Conservation (phyloP, 2,329 filamentous ascomycete species). For the Cephalotrichum gorgonifer region DNA sequence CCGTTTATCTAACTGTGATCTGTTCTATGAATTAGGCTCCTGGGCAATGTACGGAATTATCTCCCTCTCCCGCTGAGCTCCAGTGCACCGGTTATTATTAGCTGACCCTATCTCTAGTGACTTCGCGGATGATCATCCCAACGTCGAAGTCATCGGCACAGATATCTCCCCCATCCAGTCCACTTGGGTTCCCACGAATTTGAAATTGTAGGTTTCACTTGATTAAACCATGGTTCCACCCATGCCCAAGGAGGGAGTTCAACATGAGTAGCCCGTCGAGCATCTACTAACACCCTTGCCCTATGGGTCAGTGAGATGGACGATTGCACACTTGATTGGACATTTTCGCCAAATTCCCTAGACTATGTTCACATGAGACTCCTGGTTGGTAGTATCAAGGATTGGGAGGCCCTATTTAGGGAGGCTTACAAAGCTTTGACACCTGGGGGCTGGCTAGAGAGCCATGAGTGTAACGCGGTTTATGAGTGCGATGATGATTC, state of each 20-base stretch:
- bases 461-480: slow-evolving; percentile 23
- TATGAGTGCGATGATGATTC: slow-evolving; percentile 14
- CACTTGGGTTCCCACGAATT: slow-evolving; percentile 32
- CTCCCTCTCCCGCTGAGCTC: no score
- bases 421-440: slow-evolving; percentile 37
- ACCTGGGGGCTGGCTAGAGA: slow-evolving; percentile 30
- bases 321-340: slow-evolving; percentile 42
- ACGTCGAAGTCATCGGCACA: slow-evolving; percentile 34
- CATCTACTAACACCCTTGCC: neutral
- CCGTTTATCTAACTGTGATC: no score
- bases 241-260: no score
- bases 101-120: no score
- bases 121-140: slow-evolving; percentile 29
- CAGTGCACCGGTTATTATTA: no score
- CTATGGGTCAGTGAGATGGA: slow-evolving; percentile 43
- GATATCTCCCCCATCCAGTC: slow-evolving; percentile 49
- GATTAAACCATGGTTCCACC: no score
- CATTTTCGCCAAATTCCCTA: slow-evolving; percentile 36
- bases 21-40: no score
- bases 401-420: slow-evolving; percentile 42
- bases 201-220: slow-evolving; percentile 13
- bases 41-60: no score
- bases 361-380: slow-evolving; percentile 52
- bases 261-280: neutral
- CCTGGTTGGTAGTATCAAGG: slow-evolving; percentile 43